phyloP scores from a whole-genome alignment of 257 asterid genomes.

The Capsicum chinense region DNA sequence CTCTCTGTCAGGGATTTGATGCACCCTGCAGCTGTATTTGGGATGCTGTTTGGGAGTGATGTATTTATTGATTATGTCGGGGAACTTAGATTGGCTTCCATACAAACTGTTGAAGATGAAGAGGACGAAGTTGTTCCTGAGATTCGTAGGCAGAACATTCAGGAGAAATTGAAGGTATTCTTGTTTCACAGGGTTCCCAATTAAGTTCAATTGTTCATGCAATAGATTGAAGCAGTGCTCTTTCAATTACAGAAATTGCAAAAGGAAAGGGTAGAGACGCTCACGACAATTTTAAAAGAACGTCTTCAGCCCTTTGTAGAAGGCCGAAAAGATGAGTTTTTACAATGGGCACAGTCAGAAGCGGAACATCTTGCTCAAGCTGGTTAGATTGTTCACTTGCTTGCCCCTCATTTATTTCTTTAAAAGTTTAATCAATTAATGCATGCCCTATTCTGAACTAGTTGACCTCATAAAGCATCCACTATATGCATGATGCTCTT shows the following conservation, averaged over 20 bases:
- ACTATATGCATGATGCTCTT: background rate
- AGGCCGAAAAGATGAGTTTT: conserved; percentile 62
- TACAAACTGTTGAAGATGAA: conserved; percentile 61
- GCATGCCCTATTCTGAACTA: background rate
- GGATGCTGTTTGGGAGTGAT: conserved; percentile 82
- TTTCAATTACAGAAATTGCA: conserved; percentile 56
- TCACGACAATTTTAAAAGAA: conserved; percentile 53
- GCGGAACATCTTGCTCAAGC: conserved; percentile 73
- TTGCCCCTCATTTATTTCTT: background rate
- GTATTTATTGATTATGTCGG: conserved; percentile 77
- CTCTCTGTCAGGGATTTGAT: conserved; percentile 61
- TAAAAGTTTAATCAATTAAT: background rate
- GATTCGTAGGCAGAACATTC: conserved; percentile 58
- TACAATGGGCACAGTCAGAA: conserved; percentile 66
- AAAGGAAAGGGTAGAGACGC: conserved; percentile 80
- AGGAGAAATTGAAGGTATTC: conserved; percentile 73
- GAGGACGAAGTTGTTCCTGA: conserved; percentile 59
- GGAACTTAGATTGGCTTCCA: conserved; percentile 69
- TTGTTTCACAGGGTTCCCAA: background rate
- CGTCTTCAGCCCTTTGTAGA: conserved; percentile 69
- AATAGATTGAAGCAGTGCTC: conserved; percentile 6
- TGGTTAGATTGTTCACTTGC: conserved; percentile 43
- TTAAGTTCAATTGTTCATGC: background rate
- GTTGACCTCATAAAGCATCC: background rate
- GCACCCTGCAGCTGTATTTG: conserved; percentile 82